Conservation (phyloP, 2,329 filamentous ascomycete genomes). For the Byssothecium circinans region DNA sequence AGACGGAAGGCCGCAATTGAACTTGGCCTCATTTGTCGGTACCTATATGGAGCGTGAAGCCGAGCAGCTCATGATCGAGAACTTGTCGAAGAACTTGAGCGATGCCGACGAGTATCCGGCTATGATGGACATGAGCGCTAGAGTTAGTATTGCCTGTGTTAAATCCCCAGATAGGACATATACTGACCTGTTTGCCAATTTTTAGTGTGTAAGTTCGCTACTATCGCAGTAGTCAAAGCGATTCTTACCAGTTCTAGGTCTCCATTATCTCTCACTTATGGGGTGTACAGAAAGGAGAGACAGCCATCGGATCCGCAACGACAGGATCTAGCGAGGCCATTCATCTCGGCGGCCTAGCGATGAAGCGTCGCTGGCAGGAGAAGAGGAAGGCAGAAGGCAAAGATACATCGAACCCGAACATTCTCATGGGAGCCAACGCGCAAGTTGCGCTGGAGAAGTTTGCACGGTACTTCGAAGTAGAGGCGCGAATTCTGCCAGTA, state of each 20-base stretch:
- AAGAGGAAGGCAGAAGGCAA: slow-evolving; percentile 62
- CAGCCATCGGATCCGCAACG: slow-evolving; percentile 68
- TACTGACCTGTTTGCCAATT: too few relatives aligned
- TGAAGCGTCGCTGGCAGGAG: slow-evolving; percentile 76
- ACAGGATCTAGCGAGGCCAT: slow-evolving; percentile 73
- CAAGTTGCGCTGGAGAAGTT: slow-evolving; percentile 76
- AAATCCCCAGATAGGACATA: too few relatives aligned
- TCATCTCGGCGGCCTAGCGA: slow-evolving; percentile 69
- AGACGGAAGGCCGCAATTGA: slow-evolving; percentile 62
- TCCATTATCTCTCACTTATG: slow-evolving; percentile 69
- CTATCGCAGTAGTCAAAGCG: neutral
- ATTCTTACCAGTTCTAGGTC: slow-evolving; percentile 46
- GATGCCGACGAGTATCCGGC: slow-evolving; percentile 59
- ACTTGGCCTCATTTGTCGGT: slow-evolving; percentile 67
- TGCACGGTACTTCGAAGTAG: slow-evolving; percentile 73
- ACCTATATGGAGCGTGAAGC: slow-evolving; percentile 73
- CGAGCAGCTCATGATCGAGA: slow-evolving; percentile 66
- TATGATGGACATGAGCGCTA: slow-evolving; percentile 60
- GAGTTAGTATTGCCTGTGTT: slow-evolving; percentile 42
- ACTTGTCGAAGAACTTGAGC: slow-evolving; percentile 71
- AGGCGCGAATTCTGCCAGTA: slow-evolving; percentile 66
- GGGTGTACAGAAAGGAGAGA: slow-evolving; percentile 63
- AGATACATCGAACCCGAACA: slow-evolving; percentile 66
- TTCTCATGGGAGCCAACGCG: slow-evolving; percentile 73
- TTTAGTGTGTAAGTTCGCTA: neutral